A percentile compares a stretch with the other conserved stretches of the same genome.
Evolutionary conservation across 441 rosid genomes (phyloP).

Genomic region (Syzygium syzygioides): DNA sequence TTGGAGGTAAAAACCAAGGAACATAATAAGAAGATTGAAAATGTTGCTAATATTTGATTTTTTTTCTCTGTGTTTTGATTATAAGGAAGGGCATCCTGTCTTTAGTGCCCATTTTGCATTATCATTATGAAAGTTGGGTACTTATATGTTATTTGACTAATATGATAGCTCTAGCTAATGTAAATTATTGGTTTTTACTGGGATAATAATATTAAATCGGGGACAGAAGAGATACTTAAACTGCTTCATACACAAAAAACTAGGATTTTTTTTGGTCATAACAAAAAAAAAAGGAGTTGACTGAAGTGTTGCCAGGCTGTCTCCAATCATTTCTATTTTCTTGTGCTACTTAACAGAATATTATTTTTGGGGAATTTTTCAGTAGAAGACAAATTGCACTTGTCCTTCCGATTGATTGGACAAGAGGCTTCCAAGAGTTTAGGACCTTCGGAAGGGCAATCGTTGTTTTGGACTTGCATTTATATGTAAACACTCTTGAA

Average conservation of each 20-base stretch:
- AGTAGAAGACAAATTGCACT: neutral
- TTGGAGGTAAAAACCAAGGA: neutral
- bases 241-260: neutral
- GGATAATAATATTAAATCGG: neutral
- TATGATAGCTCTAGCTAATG: neutral
- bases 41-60: neutral
- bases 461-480: neutral
- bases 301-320: neutral
- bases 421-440: neutral
- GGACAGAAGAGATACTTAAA: neutral
- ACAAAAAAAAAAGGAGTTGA: neutral
- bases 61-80: neutral
- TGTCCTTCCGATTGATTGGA: neutral
- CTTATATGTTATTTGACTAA: neutral
- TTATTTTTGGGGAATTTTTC: neutral
- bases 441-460: neutral
- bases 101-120: neutral
- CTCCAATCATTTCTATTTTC: neutral
- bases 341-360: neutral
- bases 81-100: neutral
- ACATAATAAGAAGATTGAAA: neutral
- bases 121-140: neutral
- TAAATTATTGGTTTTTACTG: neutral
- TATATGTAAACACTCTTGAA: neutral
- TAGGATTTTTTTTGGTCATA: neutral